These are phyloP conservation scores for Tricholomella constricta DNA, from an alignment of 768 basidiomycete genomes.

Conservation along the genomic window DNA sequence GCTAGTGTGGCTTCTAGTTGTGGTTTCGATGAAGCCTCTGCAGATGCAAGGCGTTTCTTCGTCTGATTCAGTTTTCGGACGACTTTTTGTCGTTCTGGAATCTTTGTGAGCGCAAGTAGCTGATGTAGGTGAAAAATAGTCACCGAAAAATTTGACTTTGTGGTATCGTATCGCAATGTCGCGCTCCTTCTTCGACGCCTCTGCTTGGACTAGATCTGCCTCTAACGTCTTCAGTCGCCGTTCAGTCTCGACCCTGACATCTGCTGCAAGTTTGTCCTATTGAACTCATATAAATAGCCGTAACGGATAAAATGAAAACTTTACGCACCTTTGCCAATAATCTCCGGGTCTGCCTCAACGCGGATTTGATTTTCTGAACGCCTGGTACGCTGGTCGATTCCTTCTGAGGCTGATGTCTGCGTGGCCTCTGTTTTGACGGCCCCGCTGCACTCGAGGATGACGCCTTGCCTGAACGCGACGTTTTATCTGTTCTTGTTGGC, in stretches of 20 bases:
- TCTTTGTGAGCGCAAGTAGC: neutral
- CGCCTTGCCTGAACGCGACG: constrained; percentile 9
- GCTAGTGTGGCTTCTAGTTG: constrained; percentile 51
- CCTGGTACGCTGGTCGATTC: constrained; percentile 52
- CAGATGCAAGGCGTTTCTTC: constrained; percentile 52
- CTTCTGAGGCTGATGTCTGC: constrained; percentile 23
- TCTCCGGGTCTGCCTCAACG: constrained; percentile 79
- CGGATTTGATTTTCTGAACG: constrained; percentile 84
- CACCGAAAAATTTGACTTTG: constrained; percentile 94
- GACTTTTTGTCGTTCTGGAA: constrained; percentile 84
- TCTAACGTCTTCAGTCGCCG: constrained; percentile 76
- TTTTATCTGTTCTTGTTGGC: constrained; percentile 18
- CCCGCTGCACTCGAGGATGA: constrained; percentile 17
- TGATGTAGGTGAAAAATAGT: constrained; percentile 16
- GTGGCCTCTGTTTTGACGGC: constrained; percentile 27
- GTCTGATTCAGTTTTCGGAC: constrained; percentile 71
- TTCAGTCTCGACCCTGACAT: constrained; percentile 81
- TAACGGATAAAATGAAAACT: neutral
- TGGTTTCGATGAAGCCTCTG: constrained; percentile 37
- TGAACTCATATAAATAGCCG: neutral
- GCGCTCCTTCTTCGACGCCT: constrained; percentile 66
- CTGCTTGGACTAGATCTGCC: constrained; percentile 66
- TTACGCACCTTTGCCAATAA: constrained; percentile 73
- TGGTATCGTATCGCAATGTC: constrained; percentile 80
- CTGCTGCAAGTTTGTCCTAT: constrained; percentile 81